Percentiles rank a stretch among this genome's conserved stretches.
Evolutionary conservation across 768 basidiomycete genomes (phyloP).

Genomic region (Tylopilus sp.): DNA sequence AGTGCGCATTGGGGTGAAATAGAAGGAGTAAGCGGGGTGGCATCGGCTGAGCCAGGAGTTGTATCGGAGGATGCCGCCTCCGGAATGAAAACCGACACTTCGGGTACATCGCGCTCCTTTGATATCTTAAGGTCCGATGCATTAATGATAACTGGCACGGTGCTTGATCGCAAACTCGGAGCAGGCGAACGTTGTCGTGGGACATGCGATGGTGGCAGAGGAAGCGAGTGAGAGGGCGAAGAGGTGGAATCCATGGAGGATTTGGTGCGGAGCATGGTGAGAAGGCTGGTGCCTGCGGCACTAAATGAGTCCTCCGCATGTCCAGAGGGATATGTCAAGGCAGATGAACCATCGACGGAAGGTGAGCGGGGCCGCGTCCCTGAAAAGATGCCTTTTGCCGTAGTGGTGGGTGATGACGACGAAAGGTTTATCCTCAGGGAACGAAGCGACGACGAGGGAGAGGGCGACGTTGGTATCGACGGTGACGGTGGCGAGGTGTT

Average conservation of each 20-base stretch:
- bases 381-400: slow-evolving; percentile 22
- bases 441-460: slow-evolving; percentile 29
- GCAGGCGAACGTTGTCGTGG: slow-evolving; percentile 22
- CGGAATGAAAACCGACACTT: slow-evolving; percentile 9
- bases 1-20: slow-evolving; percentile 31
- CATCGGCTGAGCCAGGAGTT: slow-evolving; percentile 29
- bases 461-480: slow-evolving; percentile 23
- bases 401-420: slow-evolving; percentile 13
- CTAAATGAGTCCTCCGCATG: slow-evolving; percentile 54
- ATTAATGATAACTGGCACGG: slow-evolving; percentile 16
- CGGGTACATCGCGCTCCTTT: slow-evolving; percentile 33
- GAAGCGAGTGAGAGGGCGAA: slow-evolving; percentile 31
- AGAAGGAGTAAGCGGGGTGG: slow-evolving; percentile 17
- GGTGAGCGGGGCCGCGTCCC: slow-evolving; percentile 27
- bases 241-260: slow-evolving; percentile 28
- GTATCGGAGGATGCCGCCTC: slow-evolving; percentile 23
- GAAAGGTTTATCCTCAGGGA: slow-evolving; percentile 21
- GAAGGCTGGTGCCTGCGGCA: slow-evolving; percentile 50
- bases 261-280: slow-evolving; percentile 48
- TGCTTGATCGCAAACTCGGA: slow-evolving; percentile 24
- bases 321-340: slow-evolving; percentile 32
- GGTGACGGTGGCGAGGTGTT: slow-evolving; percentile 14
- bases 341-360: slow-evolving; percentile 44
- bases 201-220: slow-evolving; percentile 24
- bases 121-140: slow-evolving; percentile 39